These are phyloP conservation scores for Rhizopogon vesiculosus DNA, from an alignment of 768 basidiomycete species.

Conservation along the genomic window DNA sequence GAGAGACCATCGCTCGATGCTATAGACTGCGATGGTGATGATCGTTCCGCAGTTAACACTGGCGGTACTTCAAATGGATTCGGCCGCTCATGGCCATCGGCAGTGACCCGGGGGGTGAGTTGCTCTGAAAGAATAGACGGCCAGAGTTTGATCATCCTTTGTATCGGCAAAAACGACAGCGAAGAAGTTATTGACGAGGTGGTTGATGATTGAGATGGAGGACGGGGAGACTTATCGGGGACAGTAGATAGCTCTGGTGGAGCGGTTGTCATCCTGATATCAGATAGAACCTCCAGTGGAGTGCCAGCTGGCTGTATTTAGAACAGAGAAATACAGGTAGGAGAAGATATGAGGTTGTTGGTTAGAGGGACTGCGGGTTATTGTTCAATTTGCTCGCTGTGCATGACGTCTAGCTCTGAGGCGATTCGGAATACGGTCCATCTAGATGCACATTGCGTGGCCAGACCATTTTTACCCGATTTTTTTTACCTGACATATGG, in stretches of 20 bases:
- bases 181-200: conserved; percentile 11
- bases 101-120: conserved; percentile 52
- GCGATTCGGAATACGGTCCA: background rate
- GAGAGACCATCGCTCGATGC: conserved; percentile 4
- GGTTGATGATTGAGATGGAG: conserved; percentile 8
- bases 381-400: background rate
- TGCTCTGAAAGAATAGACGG: conserved; percentile 44
- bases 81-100: conserved; percentile 37
- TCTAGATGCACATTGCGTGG: background rate
- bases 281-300: conserved; percentile 4
- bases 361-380: background rate
- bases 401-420: background rate
- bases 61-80: conserved; percentile 59
- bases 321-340: background rate
- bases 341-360: background rate
- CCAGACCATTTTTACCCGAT: background rate
- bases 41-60: conserved; percentile 24
- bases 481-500: background rate
- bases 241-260: conserved; percentile 8
- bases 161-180: conserved; percentile 19
- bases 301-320: conserved; percentile 2
- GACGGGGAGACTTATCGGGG: conserved; percentile 3
- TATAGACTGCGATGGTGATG: conserved; percentile 13
- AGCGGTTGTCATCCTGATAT: conserved; percentile 8
- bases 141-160: conserved; percentile 69